These are phyloP conservation scores for Heterococcus sp. DNA, from an alignment of 108 stramenopile genomes.

Conservation along the genomic window DNA sequence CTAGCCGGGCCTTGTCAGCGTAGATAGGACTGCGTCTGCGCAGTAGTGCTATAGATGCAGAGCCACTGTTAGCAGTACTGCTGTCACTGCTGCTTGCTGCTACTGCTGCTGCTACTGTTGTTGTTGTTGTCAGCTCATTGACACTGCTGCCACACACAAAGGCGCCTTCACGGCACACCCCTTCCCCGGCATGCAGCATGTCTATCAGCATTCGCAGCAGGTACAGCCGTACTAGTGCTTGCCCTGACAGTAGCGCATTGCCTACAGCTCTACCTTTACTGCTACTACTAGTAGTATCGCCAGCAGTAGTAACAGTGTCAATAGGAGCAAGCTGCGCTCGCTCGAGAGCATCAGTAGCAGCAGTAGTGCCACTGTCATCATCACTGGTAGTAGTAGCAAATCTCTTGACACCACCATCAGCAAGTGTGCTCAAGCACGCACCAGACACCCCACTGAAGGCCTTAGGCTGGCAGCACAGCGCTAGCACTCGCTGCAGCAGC, in stretches of 20 bases:
- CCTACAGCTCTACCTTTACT: neutral
- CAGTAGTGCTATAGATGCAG: no score
- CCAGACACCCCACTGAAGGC: conserved; percentile 36
- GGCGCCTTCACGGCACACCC: neutral
- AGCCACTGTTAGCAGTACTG: neutral
- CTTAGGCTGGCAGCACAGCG: conserved; percentile 11
- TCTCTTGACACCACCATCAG: conserved; percentile 20
- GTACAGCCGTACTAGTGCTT: conserved; percentile 47
- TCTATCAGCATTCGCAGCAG: conserved; percentile 40
- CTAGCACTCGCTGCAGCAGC: conserved; percentile 41
- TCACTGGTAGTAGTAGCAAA: neutral
- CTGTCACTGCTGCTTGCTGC: neutral
- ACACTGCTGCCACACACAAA: neutral
- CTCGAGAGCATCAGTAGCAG: neutral
- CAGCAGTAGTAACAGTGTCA: no score
- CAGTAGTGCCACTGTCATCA: neutral
- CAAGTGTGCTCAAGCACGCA: conserved; percentile 39
- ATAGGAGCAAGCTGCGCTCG: neutral
- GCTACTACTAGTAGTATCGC: neutral
- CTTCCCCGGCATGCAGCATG: neutral
- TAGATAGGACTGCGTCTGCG: no score
- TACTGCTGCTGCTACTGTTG: neutral
- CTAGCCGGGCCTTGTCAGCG: neutral
- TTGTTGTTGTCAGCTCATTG: no score
- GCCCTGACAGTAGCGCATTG: conserved; percentile 25